Percentiles rank a stretch among this genome's conserved stretches.
Conservation (phyloP, 2,329 filamentous ascomycete genomes). For the Penicillium capsulatum region DNA sequence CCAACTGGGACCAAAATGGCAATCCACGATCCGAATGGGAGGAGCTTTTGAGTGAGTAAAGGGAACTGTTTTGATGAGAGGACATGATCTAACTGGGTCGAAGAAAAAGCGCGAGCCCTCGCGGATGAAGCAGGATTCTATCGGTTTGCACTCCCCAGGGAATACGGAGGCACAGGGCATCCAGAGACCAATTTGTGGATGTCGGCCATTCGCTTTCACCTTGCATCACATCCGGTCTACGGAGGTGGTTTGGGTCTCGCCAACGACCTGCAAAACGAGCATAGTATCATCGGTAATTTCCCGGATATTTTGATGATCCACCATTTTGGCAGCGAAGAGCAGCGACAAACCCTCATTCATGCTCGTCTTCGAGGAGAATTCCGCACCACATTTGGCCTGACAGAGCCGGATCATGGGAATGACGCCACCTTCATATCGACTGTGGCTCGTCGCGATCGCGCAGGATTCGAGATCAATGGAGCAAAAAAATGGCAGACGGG, state of each 20-base stretch:
- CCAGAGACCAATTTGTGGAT: conserved; percentile 57
- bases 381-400: conserved; percentile 58
- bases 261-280: conserved; percentile 63
- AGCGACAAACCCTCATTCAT: conserved; percentile 53
- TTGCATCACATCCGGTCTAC: conserved; percentile 48
- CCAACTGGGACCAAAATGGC: conserved; percentile 56
- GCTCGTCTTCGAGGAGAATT: conserved; percentile 52
- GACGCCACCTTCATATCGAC: conserved; percentile 62
- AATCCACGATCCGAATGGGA: conserved; percentile 59
- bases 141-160: conserved; percentile 53
- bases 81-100: not conserved
- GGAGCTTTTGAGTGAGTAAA: conserved; percentile 40
- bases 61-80: not conserved
- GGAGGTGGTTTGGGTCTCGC: conserved; percentile 53
- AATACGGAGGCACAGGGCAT: conserved; percentile 49
- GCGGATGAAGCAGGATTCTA: conserved; percentile 60
- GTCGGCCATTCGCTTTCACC: conserved; percentile 58
- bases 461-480: conserved; percentile 50
- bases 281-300: conserved; percentile 60
- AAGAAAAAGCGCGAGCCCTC: conserved; percentile 44
- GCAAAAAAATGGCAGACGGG: conserved; percentile 64
- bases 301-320: conserved; percentile 60
- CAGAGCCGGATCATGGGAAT: conserved; percentile 59
- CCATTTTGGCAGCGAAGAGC: conserved; percentile 55
- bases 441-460: conserved; percentile 43